Conservation (phyloP, 441 rosid species). For the Syzygium malaccense region DNA sequence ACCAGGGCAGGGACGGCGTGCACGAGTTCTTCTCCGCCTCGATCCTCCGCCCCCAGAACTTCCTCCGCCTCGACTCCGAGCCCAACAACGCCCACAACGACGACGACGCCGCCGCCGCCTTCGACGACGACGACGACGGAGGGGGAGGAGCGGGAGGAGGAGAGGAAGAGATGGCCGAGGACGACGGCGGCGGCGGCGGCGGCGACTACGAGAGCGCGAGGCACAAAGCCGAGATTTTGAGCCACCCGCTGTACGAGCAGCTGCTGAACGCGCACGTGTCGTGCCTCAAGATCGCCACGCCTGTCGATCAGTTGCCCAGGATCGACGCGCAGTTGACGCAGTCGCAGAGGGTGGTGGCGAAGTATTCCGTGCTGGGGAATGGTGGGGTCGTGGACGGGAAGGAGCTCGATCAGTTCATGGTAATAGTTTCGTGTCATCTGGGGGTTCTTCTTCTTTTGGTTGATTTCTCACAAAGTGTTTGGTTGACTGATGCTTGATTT, state of each 20-base stretch:
- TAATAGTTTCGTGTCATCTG: background rate
- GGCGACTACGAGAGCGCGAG: conserved; percentile 11
- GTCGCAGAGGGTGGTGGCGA: conserved; percentile 21
- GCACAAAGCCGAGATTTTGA: conserved; percentile 25
- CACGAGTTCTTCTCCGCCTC: background rate
- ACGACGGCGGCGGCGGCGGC: background rate
- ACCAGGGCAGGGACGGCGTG: background rate
- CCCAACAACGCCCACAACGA: background rate
- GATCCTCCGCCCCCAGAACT: conserved; percentile 11
- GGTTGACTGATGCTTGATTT: background rate
- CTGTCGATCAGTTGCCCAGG: conserved; percentile 33
- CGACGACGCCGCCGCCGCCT: conserved; percentile 8
- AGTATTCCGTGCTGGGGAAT: conserved; percentile 14
- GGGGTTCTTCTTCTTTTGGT: background rate
- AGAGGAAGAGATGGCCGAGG: background rate
- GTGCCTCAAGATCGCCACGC: conserved; percentile 31
- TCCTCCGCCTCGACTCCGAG: background rate
- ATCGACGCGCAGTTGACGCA: conserved; percentile 30
- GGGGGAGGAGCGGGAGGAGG: background rate
- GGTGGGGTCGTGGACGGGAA: conserved; percentile 4
- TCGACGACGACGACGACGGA: background rate
- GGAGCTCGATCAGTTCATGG: conserved; percentile 40
- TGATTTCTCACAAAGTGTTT: background rate
- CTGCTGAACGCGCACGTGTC: conserved; percentile 31
- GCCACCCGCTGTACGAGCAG: conserved; percentile 36